phyloP scores from a whole-genome alignment of 108 stramenopile genomes.

The Mediolabrus comicus region DNA sequence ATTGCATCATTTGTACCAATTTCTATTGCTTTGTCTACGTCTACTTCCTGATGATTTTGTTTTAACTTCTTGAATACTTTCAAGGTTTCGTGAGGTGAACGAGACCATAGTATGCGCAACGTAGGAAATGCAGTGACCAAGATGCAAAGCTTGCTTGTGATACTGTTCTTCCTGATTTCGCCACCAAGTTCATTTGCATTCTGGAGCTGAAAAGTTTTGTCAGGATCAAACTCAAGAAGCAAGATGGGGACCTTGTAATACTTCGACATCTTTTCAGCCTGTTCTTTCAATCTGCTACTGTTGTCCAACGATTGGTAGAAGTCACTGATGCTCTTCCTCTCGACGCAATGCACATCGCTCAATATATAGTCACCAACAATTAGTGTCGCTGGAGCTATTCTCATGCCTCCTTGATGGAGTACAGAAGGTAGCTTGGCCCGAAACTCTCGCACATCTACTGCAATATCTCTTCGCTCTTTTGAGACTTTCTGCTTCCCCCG shows the following conservation, averaged over 20 bases:
- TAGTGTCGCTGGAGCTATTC: slow-evolving; percentile 88
- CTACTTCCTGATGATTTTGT: slow-evolving; percentile 80
- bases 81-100: slow-evolving; percentile 91
- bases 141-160: slow-evolving; percentile 86
- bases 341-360: slow-evolving; percentile 94
- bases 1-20: slow-evolving; percentile 78
- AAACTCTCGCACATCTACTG: slow-evolving; percentile 97
- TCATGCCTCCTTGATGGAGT: slow-evolving; percentile 91
- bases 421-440: slow-evolving; percentile 94
- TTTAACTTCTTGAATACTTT: slow-evolving; percentile 89
- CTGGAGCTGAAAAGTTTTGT: slow-evolving; percentile 88
- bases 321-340: slow-evolving; percentile 95
- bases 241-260: slow-evolving; percentile 89
- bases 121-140: slow-evolving; percentile 89
- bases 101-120: slow-evolving; percentile 92
- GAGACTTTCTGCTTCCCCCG: slow-evolving; percentile 50
- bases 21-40: slow-evolving; percentile 81
- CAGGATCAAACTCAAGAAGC: slow-evolving; percentile 93
- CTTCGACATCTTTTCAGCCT: slow-evolving; percentile 92
- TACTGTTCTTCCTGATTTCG: slow-evolving; percentile 81
- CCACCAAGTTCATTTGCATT: slow-evolving; percentile 74
- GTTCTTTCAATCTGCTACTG: slow-evolving; percentile 91
- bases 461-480: slow-evolving; percentile 72
- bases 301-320: slow-evolving; percentile 88
- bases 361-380: slow-evolving; percentile 96